These are phyloP conservation scores for Rhizophora mangle DNA, from an alignment of 345 rosid species.

Conservation along the genomic window DNA sequence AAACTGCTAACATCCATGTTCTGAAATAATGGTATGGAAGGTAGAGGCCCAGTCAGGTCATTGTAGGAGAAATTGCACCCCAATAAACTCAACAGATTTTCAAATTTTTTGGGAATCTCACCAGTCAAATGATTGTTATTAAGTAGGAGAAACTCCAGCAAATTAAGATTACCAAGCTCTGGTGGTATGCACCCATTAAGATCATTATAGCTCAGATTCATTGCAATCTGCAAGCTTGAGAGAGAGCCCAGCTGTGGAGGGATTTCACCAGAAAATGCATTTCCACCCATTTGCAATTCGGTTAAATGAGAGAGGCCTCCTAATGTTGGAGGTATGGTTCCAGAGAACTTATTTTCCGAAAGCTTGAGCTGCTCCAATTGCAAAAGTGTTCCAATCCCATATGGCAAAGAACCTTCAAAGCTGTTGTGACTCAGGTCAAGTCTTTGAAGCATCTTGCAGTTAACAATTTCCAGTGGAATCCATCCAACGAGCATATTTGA, in stretches of 20 bases:
- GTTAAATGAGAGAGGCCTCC: conserved; percentile 63
- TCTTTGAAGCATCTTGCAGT: conserved; percentile 66
- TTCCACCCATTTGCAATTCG: conserved; percentile 86
- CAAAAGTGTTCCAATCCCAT: conserved; percentile 64
- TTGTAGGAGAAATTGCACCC: conserved; percentile 81
- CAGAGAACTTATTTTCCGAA: conserved; percentile 61
- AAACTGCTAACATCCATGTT: conserved; percentile 64
- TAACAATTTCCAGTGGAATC: conserved; percentile 60
- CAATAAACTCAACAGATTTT: conserved; percentile 65
- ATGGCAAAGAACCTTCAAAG: conserved; percentile 49
- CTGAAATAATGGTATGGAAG: conserved; percentile 55
- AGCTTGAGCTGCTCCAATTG: conserved; percentile 71
- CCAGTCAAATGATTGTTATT: conserved; percentile 71
- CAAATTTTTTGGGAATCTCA: conserved; percentile 61
- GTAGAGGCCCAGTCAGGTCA: conserved; percentile 60
- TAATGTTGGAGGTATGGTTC: conserved; percentile 54
- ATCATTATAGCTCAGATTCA: conserved; percentile 71
- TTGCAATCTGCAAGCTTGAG: conserved; percentile 73
- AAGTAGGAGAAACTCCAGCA: conserved; percentile 69
- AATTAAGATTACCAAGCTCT: conserved; percentile 63
- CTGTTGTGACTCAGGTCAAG: conserved; percentile 81
- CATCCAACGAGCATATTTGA: conserved; percentile 63
- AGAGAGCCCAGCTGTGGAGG: conserved; percentile 60
- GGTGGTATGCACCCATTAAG: conserved; percentile 63
- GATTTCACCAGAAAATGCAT: conserved; percentile 54